Evolutionary conservation across 164 flowering plant genomes (phyloP).

Genomic region (Vitis cinerea): DNA sequence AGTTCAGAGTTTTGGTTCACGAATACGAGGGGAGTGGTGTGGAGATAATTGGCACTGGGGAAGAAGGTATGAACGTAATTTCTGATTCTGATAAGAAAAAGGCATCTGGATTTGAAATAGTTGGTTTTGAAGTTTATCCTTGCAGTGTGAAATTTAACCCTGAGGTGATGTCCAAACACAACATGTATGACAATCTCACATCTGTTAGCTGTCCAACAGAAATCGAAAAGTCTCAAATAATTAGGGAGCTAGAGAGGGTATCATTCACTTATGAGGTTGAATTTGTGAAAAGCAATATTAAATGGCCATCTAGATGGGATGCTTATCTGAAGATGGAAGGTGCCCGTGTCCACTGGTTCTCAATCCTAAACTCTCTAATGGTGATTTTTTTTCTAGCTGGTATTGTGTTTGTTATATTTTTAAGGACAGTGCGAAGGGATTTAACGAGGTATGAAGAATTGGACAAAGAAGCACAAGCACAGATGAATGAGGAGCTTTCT

Average conservation of each 20-base stretch:
- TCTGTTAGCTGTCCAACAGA: constrained; percentile 12
- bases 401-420: constrained; percentile 37
- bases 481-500: constrained; percentile 46
- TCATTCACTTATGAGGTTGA: constrained; percentile 36
- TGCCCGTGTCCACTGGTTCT: constrained; percentile 41
- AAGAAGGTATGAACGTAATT: constrained; percentile 33
- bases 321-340: constrained; percentile 44
- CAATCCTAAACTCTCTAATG: constrained; percentile 13
- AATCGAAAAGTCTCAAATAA: constrained; percentile 14
- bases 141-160: constrained; percentile 36
- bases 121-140: constrained; percentile 39
- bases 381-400: constrained; percentile 39
- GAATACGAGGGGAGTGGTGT: constrained; percentile 39
- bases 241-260: constrained; percentile 21
- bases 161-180: constrained; percentile 17
- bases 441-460: constrained; percentile 35
- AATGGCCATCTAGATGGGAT: constrained; percentile 45
- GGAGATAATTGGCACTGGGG: constrained; percentile 32
- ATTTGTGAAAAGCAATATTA: constrained; percentile 32
- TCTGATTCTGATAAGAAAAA: constrained; percentile 18
- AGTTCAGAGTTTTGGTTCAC: constrained; percentile 40
- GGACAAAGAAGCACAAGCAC: constrained; percentile 48
- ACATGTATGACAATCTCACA: constrained; percentile 1
- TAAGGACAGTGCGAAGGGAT: constrained; percentile 41
- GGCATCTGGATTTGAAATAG: constrained; percentile 37